These are phyloP conservation scores for Termitomyces sp. DNA, from an alignment of 768 basidiomycete species.

Conservation along the genomic window DNA sequence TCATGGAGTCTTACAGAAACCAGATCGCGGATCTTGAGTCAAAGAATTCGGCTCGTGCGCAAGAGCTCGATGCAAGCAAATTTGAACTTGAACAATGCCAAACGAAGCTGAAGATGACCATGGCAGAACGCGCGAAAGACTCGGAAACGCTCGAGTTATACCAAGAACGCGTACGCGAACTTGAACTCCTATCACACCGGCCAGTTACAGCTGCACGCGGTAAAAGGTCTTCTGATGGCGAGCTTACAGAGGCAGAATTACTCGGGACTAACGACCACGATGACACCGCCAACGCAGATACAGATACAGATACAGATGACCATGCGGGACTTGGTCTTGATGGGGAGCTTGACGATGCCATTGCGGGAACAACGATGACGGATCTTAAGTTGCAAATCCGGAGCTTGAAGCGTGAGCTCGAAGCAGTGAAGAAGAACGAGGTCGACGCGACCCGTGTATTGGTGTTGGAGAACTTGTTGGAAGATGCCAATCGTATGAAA, in stretches of 20 bases:
- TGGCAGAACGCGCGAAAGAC: slow-evolving; percentile 72
- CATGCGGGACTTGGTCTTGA: slow-evolving; percentile 61
- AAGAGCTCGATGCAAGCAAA: slow-evolving; percentile 69
- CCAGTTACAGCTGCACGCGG: slow-evolving; percentile 29
- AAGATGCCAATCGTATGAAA: slow-evolving; percentile 91
- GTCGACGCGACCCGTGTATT: slow-evolving; percentile 72
- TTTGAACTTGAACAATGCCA: slow-evolving; percentile 77
- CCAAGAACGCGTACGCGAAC: slow-evolving; percentile 86
- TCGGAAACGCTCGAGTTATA: slow-evolving; percentile 84
- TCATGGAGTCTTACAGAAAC: slow-evolving; percentile 89
- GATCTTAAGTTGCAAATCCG: slow-evolving; percentile 87
- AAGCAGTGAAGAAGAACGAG: slow-evolving; percentile 68
- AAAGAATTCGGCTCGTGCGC: slow-evolving; percentile 58
- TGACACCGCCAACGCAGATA: slow-evolving; percentile 8
- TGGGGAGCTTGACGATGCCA: slow-evolving; percentile 84
- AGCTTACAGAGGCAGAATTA: slow-evolving; percentile 28
- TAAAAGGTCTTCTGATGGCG: slow-evolving; percentile 9
- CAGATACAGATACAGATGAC: slow-evolving; percentile 28
- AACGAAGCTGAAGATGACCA: slow-evolving; percentile 62
- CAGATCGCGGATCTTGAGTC: slow-evolving; percentile 81
- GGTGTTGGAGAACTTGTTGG: slow-evolving; percentile 88
- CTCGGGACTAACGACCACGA: slow-evolving; percentile 18
- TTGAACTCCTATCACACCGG: slow-evolving; percentile 67
- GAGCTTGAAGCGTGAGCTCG: slow-evolving; percentile 77
- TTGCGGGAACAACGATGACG: slow-evolving; percentile 83